phyloP scores from a whole-genome alignment of 2,329 filamentous ascomycete species.

The Sarocladium oryzae region DNA sequence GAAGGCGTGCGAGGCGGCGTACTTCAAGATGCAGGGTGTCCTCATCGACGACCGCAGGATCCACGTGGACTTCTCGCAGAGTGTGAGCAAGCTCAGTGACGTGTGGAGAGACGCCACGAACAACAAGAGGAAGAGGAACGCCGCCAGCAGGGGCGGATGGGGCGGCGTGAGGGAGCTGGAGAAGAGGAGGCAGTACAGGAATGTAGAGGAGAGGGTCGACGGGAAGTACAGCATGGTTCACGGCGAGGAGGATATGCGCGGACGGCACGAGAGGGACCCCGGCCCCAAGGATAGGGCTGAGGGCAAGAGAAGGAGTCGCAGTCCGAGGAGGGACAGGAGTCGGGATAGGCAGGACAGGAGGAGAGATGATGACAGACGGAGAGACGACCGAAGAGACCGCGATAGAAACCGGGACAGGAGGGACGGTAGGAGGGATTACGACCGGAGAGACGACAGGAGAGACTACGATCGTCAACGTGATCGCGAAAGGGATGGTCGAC shows the following conservation, averaged over 20 bases:
- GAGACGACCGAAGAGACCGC: slow-evolving; percentile 21
- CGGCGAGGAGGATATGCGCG: slow-evolving; percentile 62
- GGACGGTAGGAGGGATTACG: slow-evolving; percentile 12
- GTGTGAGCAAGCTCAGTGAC: slow-evolving; percentile 79
- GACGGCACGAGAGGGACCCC: slow-evolving; percentile 37
- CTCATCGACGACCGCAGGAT: slow-evolving; percentile 96
- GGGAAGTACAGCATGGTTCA: slow-evolving; percentile 72
- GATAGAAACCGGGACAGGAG: slow-evolving; percentile 13
- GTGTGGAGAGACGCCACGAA: slow-evolving; percentile 85
- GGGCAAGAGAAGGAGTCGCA: slow-evolving; percentile 24
- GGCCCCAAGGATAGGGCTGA: slow-evolving; percentile 33
- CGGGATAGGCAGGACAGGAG: slow-evolving; percentile 12
- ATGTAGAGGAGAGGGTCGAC: slow-evolving; percentile 40
- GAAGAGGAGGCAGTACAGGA: slow-evolving; percentile 83
- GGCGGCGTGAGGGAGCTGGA: slow-evolving; percentile 84
- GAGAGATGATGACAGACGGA: slow-evolving; percentile 2
- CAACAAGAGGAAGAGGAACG: slow-evolving; percentile 57
- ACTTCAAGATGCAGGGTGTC: slow-evolving; percentile 98
- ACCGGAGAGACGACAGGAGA: slow-evolving; percentile 16
- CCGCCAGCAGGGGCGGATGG: slow-evolving; percentile 65
- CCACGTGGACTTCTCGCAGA: slow-evolving; percentile 97
- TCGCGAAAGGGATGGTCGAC: slow-evolving; percentile 22
- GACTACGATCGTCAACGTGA: slow-evolving; percentile 17
- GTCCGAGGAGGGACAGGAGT: slow-evolving; percentile 11
- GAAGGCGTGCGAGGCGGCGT: slow-evolving; percentile 86